These are phyloP conservation scores for Pyrenula aspistea DNA, from an alignment of 495 filamentous ascomycete genomes.

Conservation along the genomic window DNA sequence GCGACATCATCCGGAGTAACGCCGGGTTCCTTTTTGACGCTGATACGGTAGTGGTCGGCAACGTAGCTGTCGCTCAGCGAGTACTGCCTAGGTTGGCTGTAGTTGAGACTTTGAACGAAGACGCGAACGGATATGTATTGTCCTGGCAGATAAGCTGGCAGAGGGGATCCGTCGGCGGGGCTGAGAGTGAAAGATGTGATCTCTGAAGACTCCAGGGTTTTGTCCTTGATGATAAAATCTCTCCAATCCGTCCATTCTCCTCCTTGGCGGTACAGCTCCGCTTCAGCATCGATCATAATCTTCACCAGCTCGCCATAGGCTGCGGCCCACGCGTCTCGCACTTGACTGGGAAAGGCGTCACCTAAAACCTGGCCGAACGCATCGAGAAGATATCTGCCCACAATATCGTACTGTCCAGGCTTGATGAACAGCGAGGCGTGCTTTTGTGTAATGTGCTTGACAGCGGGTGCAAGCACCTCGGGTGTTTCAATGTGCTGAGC, in stretches of 20 bases:
- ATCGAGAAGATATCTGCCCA: constrained; percentile 54
- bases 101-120: constrained; percentile 41
- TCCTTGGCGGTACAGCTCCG: constrained; percentile 43
- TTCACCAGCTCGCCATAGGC: constrained; percentile 64
- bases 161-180: constrained; percentile 46
- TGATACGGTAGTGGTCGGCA: constrained; percentile 53
- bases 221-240: constrained; percentile 51
- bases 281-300: constrained; percentile 55
- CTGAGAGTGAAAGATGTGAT: constrained; percentile 62
- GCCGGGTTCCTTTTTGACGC: constrained; percentile 54
- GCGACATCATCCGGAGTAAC: constrained; percentile 23
- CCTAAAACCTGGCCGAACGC: constrained; percentile 58
- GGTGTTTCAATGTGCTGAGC: constrained; percentile 63
- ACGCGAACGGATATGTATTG: constrained; percentile 58
- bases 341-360: constrained; percentile 50
- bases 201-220: constrained; percentile 48
- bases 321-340: constrained; percentile 55
- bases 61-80: constrained; percentile 52
- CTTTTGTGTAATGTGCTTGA: constrained; percentile 67
- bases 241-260: constrained; percentile 52
- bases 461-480: constrained; percentile 41
- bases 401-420: constrained; percentile 55
- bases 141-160: constrained; percentile 52
- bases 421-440: constrained; percentile 60
- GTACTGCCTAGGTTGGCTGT: constrained; percentile 60